Base-by-base conservation (phyloP, 2,329 filamentous ascomycete genomes). In the Juglanconis sp. region DNA sequence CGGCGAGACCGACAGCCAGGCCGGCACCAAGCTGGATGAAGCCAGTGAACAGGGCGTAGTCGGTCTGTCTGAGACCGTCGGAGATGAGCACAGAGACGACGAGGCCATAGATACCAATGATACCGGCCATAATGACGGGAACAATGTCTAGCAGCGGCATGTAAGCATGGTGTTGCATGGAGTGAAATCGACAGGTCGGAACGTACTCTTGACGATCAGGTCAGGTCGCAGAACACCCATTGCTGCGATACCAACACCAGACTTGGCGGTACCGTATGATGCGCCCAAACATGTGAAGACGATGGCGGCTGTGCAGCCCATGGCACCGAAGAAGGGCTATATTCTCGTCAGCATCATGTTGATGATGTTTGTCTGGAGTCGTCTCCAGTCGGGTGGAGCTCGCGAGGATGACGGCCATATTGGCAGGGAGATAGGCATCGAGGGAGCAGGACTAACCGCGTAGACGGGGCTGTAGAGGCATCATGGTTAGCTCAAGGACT, bases 111-210 rank as follows among this genome's bases (percentile, higher is more conserved):
- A 99, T 98, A 90, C 92, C 95, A 80, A 99, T 98, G 80, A 99
- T 99, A 98, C 95, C 95, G 84, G 95, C 95, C 95, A 99, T 99
- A 88, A 99, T 96, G 79, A 98, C 95, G 76, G 95, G 95, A 67
- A 98, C 94, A 78, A 98, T 97, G 86, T 97, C 94, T 98, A 68
- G 9, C 53, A 64, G 50, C 40, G 17, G 24, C 11, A 42, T 48
- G 56, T 44, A 53, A 59, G 59, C 56, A 36, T 46, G 15, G 64
- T 49, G 61, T 55, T 63, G 63, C 15, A 65, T 36, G 51, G 55
- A 46, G 36, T 13, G 15, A 11, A n/a, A 36, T 49, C 36, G 30
- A 32, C 50, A 35, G 38, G 44, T 36, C 24, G 17, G 17, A 57
- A 64, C 92, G 73, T 89, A 98, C 95, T 98, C 90, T 97, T 98